These are phyloP conservation scores for Vanrija sp. DNA, from an alignment of 1,284 basidiomycete genomes.

Conservation along the genomic window DNA sequence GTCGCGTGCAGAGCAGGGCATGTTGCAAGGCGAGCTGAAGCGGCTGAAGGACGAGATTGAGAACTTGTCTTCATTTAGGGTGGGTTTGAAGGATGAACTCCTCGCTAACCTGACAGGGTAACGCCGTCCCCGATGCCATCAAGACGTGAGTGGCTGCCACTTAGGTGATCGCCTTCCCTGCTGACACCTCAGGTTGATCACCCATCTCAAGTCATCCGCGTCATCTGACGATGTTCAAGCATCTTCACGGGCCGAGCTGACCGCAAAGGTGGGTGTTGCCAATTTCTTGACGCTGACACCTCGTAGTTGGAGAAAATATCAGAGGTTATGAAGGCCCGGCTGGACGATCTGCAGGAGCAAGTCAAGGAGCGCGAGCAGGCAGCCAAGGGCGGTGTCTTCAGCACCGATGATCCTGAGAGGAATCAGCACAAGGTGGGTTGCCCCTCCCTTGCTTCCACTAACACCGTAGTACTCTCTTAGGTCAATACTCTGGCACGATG, in stretches of 20 bases:
- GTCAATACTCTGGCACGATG: slow-evolving; percentile 39
- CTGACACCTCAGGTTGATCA: slow-evolving; percentile 22
- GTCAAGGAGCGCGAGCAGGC: slow-evolving; percentile 22
- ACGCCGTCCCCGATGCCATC: slow-evolving; percentile 10
- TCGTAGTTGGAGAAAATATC: slow-evolving; percentile 9
- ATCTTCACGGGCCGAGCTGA: slow-evolving; percentile 25
- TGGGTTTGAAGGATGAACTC: slow-evolving; percentile 3
- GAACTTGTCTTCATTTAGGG: slow-evolving; percentile 27
- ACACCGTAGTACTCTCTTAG: slow-evolving; percentile 29
- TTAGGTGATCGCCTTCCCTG: too few relatives aligned
- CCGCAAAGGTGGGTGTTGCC: slow-evolving; percentile 22
- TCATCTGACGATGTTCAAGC: slow-evolving; percentile 15
- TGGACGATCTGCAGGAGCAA: slow-evolving; percentile 20
- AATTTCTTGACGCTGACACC: neutral
- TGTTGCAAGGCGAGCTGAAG: slow-evolving; percentile 27
- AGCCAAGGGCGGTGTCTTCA: slow-evolving; percentile 24
- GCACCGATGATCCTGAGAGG: slow-evolving; percentile 30
- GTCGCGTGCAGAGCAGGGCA: slow-evolving; percentile 32
- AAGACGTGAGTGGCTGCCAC: neutral
- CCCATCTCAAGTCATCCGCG: slow-evolving; percentile 18
- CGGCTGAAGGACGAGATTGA: slow-evolving; percentile 34
- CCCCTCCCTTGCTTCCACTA: neutral
- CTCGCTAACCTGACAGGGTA: slow-evolving; percentile 3
- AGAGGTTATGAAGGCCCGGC: slow-evolving; percentile 17
- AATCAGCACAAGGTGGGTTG: slow-evolving; percentile 32